Evolutionary conservation across 73 alveolate genomes (phyloP), one percentile per base, ranked within the genome.

Genomic region (Urostyla sp.): DNA sequence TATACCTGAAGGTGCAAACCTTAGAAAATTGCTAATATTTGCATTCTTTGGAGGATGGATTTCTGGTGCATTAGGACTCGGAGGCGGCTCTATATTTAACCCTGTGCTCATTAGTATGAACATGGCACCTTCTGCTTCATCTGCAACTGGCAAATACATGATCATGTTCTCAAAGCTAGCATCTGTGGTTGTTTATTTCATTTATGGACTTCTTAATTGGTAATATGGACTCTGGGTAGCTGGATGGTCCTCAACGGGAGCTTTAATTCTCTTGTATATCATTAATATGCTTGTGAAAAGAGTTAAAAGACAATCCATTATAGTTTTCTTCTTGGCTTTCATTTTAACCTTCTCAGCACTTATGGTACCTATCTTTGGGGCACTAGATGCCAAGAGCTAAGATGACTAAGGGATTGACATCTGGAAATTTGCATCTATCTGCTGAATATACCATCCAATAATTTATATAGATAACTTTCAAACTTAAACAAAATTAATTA

Each of bases 71-170:
- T 18, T 76, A 28, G 88, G 88, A 6, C 32, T 76, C 16, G 88
- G 88, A 4, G 88, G 88, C 27, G 78, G 88, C 0, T 24, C 45
- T 23, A 40, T 76, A 30, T 76, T 53, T 35, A 76, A 52, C 46
- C 88, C 77, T 10, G 4, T 76, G 36, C 72, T 76, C 49, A 7
- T 76, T 15, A 4, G 13, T 0, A 49, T 76, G 16, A 80, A 80
- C n/a, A 16, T 31, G 6, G 80, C 55, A 27, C 88, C 88, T 6
- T 34, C 16, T 1, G 88, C 60, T 0, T 67, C 88, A 13, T 76
- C 88, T 7, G 20, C 80, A 0, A 76, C 88, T n/a, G 73, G 69
- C 13, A 76, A 58, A 80, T 57, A 52, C 46, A 20, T 76, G n/a
- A 72, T 76, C 28, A 26, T 76, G 50, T 76, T 53, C 72, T 20